Evolutionary conservation across 1,139 yeast species (phyloP).

Genomic region (Pneumocystis carinii): DNA sequence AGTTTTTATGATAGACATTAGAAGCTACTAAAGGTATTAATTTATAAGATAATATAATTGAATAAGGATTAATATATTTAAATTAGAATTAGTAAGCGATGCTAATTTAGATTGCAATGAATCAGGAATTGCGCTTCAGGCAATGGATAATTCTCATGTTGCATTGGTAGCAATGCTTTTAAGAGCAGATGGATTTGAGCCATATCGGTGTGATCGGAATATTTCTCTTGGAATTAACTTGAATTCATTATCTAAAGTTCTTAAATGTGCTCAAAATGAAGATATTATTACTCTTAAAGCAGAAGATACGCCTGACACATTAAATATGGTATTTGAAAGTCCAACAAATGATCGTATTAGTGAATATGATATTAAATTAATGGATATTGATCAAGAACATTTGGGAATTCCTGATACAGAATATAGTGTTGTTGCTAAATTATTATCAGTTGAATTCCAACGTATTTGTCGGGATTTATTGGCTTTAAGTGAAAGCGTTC

Average conservation of each 20-base stretch:
- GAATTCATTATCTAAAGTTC: slow-evolving; percentile 69
- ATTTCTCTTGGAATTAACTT: slow-evolving; percentile 85
- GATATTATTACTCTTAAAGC: slow-evolving; percentile 82
- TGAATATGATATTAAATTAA: slow-evolving; percentile 78
- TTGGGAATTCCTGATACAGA: slow-evolving; percentile 89
- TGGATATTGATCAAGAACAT: slow-evolving; percentile 94
- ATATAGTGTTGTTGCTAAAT: slow-evolving; percentile 67
- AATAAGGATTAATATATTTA: slow-evolving; percentile 51
- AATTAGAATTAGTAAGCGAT: slow-evolving; percentile 81
- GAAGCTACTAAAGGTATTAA: slow-evolving; percentile 9
- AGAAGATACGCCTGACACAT: slow-evolving; percentile 76
- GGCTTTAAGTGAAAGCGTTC: slow-evolving; percentile 73
- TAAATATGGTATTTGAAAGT: slow-evolving; percentile 63
- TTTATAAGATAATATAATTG: neutral
- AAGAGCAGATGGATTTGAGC: slow-evolving; percentile 80
- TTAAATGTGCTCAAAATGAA: slow-evolving; percentile 81
- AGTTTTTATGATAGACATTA: slow-evolving; percentile 9
- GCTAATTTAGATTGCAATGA: slow-evolving; percentile 95
- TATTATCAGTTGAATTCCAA: slow-evolving; percentile 82
- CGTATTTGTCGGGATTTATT: slow-evolving; percentile 80
- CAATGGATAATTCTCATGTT: slow-evolving; percentile 95
- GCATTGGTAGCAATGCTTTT: slow-evolving; percentile 75
- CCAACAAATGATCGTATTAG: slow-evolving; percentile 79
- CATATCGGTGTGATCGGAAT: slow-evolving; percentile 90
- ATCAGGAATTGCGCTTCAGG: slow-evolving; percentile 89